Base-by-base conservation (phyloP, 306 rosid species). In the Casuarina equisetifolia region DNA sequence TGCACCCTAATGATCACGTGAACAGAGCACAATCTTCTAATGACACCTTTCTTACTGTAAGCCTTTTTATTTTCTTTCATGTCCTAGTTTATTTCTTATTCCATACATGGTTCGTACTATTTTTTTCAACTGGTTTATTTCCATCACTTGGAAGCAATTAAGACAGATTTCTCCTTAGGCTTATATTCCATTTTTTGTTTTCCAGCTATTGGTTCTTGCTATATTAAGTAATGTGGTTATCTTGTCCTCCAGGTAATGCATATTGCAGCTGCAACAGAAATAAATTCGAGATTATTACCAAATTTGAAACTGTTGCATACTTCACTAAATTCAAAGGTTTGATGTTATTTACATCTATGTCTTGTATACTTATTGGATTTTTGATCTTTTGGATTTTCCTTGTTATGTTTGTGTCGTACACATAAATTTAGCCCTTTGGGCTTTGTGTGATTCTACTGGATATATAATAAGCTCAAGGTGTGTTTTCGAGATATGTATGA, bases 1-100 rank as follows among this genome's bases (percentile, higher is more conserved):
- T 25, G 32, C 32, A 25, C 32, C 32, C 32, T 25, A 25, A 25
- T 25, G 32, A 25, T 25, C 32, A 25, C 32, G 32, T 25, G 32
- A 25, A 96, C 82, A 90, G 97, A 84, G 90, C 99, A 62, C 99
- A 96, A 64, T 92, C 98, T 74, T 96, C 98, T 50, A 96, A 96
- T 82, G 99, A 96, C 72, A 96, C 99, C 9, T 96, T 96, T 81
- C 98, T 98, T 74, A 91, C 99, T 52, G 99, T 96, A 88, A 87
- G 91, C 11, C 6, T 78, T 74, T 82, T 79, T 25, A 20, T 38
- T 38, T 77, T 63, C 72, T 70, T 43, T 52, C 49, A 67, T 72
- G 20, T 15, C 48, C 68, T 72, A 36, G 8, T 25, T 70, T 20
- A 63, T 43, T 63, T 17, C 13, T 25, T 32, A 25, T 72, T 74